Conservation (phyloP, 768 basidiomycete species). For the Phylloporus rhodoxanthus region DNA sequence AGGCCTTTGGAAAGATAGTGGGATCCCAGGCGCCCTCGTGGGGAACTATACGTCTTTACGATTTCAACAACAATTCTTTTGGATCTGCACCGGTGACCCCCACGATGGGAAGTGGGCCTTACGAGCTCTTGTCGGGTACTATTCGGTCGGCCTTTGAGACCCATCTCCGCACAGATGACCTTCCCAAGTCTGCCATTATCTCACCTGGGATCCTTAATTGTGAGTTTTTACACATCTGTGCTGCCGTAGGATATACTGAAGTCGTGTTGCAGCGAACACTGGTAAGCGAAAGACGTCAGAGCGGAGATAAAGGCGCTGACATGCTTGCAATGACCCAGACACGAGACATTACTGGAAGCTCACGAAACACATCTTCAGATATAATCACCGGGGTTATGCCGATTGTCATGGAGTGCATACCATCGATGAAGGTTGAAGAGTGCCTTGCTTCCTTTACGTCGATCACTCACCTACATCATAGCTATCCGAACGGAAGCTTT, state of each 20-base stretch:
- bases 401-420: not conserved
- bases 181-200: no score
- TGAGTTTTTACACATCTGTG: not conserved
- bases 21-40: no score
- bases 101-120: no score
- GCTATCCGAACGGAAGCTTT: not conserved
- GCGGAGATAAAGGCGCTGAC: not conserved
- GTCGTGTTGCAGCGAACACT: not conserved
- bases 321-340: not conserved
- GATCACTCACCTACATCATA: not conserved
- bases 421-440: not conserved
- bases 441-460: no score
- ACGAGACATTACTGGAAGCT: not conserved
- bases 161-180: no score
- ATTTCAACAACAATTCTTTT: no score
- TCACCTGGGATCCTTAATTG: not conserved
- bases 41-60: no score
- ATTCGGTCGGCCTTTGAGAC: not conserved
- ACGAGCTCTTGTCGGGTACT: not conserved
- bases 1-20: no score
- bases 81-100: no score
- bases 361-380: constrained; percentile 38
- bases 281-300: not conserved
- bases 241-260: not conserved
- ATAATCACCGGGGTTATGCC: not conserved